phyloP scores from a whole-genome alignment of 169 alveolate species.

The Eimeria falciformis region DNA sequence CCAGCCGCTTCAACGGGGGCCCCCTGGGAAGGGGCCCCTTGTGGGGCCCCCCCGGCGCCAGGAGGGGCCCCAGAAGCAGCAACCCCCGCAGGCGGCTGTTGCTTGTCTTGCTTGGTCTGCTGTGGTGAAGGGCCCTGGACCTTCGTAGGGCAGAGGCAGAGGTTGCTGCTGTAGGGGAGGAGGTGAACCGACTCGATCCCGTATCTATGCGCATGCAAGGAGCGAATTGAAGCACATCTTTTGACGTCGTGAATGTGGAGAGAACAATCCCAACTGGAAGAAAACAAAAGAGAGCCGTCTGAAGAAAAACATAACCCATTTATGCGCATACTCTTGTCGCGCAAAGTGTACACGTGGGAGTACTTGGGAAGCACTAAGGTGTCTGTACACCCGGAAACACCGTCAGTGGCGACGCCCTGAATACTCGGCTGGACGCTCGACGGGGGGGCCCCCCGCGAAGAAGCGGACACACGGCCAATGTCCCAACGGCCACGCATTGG shows the following conservation, averaged over 20 bases:
- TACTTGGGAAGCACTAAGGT: too few relatives aligned
- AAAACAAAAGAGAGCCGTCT: neutral
- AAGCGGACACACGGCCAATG: too few relatives aligned
- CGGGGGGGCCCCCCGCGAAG: too few relatives aligned
- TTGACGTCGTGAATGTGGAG: neutral
- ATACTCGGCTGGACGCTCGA: too few relatives aligned
- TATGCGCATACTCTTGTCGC: neutral
- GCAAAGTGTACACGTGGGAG: neutral
- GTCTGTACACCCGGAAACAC: too few relatives aligned
- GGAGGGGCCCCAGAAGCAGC: neutral
- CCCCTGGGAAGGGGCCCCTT: neutral
- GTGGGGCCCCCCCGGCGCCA: constrained; percentile 2
- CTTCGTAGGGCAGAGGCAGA: neutral
- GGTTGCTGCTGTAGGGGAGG: neutral
- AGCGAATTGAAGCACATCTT: neutral
- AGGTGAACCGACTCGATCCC: neutral
- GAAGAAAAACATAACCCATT: neutral
- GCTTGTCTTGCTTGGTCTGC: neutral
- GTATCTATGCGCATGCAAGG: neutral
- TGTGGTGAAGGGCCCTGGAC: constrained; percentile 1
- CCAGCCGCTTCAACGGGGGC: neutral
- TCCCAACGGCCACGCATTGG: too few relatives aligned
- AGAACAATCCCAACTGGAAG: neutral
- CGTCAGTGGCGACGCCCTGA: too few relatives aligned
- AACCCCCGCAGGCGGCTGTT: neutral